Base-by-base conservation (phyloP, 2,329 filamentous ascomycete species). In the Periconia sp. region DNA sequence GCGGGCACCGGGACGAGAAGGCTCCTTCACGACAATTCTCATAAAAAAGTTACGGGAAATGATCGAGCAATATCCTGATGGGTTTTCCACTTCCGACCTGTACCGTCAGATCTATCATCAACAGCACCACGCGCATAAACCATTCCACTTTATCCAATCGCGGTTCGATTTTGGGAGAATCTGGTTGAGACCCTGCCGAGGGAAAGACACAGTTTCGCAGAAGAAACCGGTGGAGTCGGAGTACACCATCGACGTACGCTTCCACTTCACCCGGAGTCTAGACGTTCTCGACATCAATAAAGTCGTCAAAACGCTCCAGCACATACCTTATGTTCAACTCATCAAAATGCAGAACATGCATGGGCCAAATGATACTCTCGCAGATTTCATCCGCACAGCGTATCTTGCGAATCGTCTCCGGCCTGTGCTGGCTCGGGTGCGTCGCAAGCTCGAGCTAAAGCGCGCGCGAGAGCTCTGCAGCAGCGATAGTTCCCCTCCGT, bases 81-180 rank as follows among this genome's bases (percentile, higher is more conserved):
- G 58, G 1, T 58, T 61, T 37, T 51, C 56, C 3, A 61, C 58
- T 3, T 53, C 54, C 1, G 43, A 55, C 2, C 52, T 61, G 5
- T 59, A 59, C 41, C 44, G 54, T n/a, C 6, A 45, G 27, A 33
- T 56, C 31, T 56, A 56, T 33, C 43, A 14, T 8, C 41, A 51
- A 48, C 54, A 56, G 31, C 50, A 56, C 41, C 23, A 23, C n/a
- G 40, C 31, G 23, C 51, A 23, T 37, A 61, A 59, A 49, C 56
- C 58, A 2, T 53, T 54, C 19, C 44, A 53, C 6, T 61, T 61
- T 45, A 50, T 51, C 15, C 56, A 59, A 23, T 58, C 58, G 5
- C 50, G 42, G 11, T 53, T 53, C 31, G 54, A 61, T 19, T 61
- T 41, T 30, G 56, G 58, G 23, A 51, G 46, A 30, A 61, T 61